A percentile compares a stretch with the other conserved stretches of the same genome.
Conservation (phyloP, 2,329 filamentous ascomycete species). For the Pseudogymnoascus sp. region DNA sequence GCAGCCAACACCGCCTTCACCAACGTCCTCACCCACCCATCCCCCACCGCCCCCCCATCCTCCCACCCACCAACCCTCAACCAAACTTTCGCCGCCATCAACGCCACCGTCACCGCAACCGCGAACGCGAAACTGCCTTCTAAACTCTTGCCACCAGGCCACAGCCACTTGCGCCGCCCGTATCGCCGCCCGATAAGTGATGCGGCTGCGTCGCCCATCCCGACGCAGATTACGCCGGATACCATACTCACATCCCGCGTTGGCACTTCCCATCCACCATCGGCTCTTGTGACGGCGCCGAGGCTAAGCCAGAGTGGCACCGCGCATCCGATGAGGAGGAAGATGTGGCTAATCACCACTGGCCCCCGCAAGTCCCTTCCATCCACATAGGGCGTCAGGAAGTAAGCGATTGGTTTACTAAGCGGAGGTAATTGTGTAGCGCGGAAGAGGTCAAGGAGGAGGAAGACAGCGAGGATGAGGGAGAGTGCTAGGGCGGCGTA, state of each 20-base stretch:
- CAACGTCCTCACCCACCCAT: constrained; percentile 57
- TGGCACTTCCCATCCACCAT: constrained; percentile 66
- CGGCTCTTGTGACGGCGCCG: constrained; percentile 54
- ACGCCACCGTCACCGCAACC: constrained; percentile 64
- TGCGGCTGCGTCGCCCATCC: constrained; percentile 88
- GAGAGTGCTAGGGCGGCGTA: constrained; percentile 74
- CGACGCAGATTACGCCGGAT: constrained; percentile 85
- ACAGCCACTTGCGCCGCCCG: constrained; percentile 85
- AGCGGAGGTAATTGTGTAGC: constrained; percentile 87
- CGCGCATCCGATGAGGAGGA: constrained; percentile 87
- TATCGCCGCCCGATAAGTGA: constrained; percentile 81
- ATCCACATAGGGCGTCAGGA: constrained; percentile 89
- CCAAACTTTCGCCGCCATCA: constrained; percentile 65
- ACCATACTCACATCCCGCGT: constrained; percentile 80
- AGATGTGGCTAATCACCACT: constrained; percentile 93
- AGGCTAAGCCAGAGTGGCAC: constrained; percentile 88
- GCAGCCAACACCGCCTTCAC: constrained; percentile 68
- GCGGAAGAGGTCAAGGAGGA: constrained; percentile 80
- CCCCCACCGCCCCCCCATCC: constrained; percentile 59
- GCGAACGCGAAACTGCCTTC: constrained; percentile 82
- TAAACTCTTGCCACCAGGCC: constrained; percentile 92
- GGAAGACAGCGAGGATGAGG: constrained; percentile 72
- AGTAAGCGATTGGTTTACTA: constrained; percentile 74
- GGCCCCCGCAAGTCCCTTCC: constrained; percentile 87
- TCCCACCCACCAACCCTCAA: constrained; percentile 70